Base-by-base conservation (phyloP, 805 yeast genomes). In the Cyberlindnera mycetangii region DNA sequence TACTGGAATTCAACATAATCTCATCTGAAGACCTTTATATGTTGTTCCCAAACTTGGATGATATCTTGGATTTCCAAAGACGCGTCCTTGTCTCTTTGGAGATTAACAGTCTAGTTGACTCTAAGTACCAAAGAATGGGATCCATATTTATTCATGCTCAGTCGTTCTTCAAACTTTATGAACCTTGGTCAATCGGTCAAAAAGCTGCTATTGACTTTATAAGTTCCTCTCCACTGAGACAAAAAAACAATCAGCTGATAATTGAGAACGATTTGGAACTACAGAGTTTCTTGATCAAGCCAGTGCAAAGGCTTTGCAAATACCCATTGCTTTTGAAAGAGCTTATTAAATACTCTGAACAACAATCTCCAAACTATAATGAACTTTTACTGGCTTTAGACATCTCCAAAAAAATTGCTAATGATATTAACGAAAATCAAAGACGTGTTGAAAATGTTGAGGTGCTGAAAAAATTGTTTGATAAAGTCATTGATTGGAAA, bases 301-400 rank as follows among this genome's bases (percentile, higher is more conserved):
- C 99, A 0, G 88, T 93, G 31, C 99, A 93, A 69, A 77, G 99
- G 51, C 74, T 93, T n/a, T 88, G 97, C 72, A 88, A 90, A 62
- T 93, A 93, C 64, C 99, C 98, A 2, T 68, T 93, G 41, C 71
- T 93, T 39, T 67, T 93, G 41, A 80, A 77, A 55, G 93, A 88
- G 59, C 71, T 93, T 42, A 62, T 87, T 40, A 89, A 88, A 60
- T 62, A 72, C 39, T 77, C 89, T 10, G 83, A 80, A 30, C 60
- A 62, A 12, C 60, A 65, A 15, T 70, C 75, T 70, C 75, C 78
- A 8, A 70, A 69, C 48, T 80, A 78, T 56, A 77, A 74, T 48
- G 98, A 92, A 61, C 69, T 92, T 24, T 69, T 76, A 21, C 64
- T 75, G 43, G 97, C 97, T 2, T 69, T 79, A 43, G 78, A 78